Evolutionary conservation across 2,329 filamentous ascomycete species (phyloP), one percentile per base, ranked within the genome.

Genomic region (Ambrosiella beaveri): DNA sequence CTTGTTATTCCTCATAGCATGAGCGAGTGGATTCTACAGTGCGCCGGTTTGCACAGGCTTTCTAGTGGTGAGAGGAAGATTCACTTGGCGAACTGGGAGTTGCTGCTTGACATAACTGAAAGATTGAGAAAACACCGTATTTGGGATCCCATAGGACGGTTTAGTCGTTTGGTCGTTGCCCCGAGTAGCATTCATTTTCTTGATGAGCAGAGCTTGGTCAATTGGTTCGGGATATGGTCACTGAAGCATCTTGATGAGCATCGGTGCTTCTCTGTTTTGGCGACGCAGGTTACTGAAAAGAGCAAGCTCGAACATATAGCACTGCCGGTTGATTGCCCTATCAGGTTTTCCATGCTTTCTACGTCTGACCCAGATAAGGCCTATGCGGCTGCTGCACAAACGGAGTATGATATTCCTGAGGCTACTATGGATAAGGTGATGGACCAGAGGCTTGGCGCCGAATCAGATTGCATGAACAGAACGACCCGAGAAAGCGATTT

Each of bases 171-270:
- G 15, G 41, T 60, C 61, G 59, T 72, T 64, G 75, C 75, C 0
- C 72, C 73, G 12, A 63, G 69, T 2, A 65, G 62, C 1, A 76
- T 84, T 51, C 74, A 81, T 58, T 70, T 73, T 0, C 77, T 78
- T 57, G 79, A 84, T 61, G 81, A 84, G 64, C 76, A 81, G 64
- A 80, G 75, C 59, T 68, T 84, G 36, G 73, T 83, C 8, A 79
- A 81, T 61, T 82, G 78, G 75, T 84, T 82, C 65, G 78, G 76
- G 1, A 77, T 71, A 66, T 84, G 80, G 80, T 71, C 78, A 0
- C 68, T 71, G 38, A 61, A 66, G 58, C 73, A 74, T 37, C 64
- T 79, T 40, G 74, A 80, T 59, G 67, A 68, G 45, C 78, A 74
- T 63, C 74, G 78, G 38, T 75, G 72, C 41, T 82, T 83, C 62